Conservation (phyloP, 163 green algal genomes). For the Coccomyxa subellipsoidea region DNA sequence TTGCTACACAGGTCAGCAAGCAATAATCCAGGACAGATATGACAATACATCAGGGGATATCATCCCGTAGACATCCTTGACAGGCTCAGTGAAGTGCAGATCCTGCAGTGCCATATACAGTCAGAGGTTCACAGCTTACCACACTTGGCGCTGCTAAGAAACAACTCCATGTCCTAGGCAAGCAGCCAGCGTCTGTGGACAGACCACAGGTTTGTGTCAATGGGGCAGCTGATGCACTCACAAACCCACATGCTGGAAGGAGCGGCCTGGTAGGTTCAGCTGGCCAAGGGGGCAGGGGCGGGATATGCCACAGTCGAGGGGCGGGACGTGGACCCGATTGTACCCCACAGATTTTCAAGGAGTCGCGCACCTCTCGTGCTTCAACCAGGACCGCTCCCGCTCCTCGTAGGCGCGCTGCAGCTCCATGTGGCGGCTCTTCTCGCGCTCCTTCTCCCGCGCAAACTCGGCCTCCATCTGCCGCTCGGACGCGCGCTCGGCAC, state of each 20-base stretch:
- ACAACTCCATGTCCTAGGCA: constrained; percentile 8
- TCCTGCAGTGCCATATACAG: not conserved
- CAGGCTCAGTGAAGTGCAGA: not conserved
- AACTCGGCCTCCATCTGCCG: constrained; percentile 35
- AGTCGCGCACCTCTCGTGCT: constrained; percentile 50
- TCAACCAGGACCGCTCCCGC: constrained; percentile 55
- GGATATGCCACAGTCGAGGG: no score
- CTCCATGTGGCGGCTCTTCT: constrained; percentile 16
- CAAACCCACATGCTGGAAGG: not conserved
- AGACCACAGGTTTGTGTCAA: constrained; percentile 4
- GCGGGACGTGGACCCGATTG: no score
- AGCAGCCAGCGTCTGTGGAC: constrained; percentile 13
- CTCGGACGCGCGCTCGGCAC: constrained; percentile 16
- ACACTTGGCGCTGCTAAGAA: not conserved
- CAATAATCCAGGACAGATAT: not conserved
- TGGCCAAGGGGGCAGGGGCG: no score
- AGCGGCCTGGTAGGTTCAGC: not conserved
- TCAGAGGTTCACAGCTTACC: not conserved
- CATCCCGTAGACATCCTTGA: not conserved
- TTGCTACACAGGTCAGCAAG: not conserved
- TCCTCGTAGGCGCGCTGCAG: constrained; percentile 43
- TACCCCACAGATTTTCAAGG: no score
- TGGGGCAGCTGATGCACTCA: constrained; percentile 7
- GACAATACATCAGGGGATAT: not conserved
- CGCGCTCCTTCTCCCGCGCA: constrained; percentile 31